Conservation (phyloP, 2,329 filamentous ascomycete genomes). For the Saccharata proteae region DNA sequence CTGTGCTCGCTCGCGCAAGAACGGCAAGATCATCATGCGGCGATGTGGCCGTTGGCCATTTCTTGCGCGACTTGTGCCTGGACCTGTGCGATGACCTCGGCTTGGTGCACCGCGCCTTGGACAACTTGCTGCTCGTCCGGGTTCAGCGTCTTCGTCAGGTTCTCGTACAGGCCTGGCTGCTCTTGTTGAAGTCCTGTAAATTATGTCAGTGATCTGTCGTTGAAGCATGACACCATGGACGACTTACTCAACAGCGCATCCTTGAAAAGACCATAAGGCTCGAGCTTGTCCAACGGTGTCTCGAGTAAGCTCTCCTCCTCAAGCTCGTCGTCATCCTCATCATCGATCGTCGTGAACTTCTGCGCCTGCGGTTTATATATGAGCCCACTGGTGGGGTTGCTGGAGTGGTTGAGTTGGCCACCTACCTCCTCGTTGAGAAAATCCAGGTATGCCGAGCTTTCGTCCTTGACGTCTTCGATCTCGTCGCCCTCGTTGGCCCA, state of each 20-base stretch:
- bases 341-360: constrained; percentile 63
- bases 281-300: constrained; percentile 86
- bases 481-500: constrained; percentile 56
- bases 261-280: constrained; percentile 87
- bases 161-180: constrained; percentile 78
- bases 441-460: constrained; percentile 87
- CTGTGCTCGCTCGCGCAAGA: too few species aligned
- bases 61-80: constrained; percentile 16
- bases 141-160: constrained; percentile 64
- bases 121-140: constrained; percentile 73
- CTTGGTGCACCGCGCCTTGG: constrained; percentile 64
- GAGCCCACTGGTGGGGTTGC: background rate
- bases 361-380: constrained; percentile 48
- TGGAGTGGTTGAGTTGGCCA: too few species aligned
- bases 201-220: constrained; percentile 16
- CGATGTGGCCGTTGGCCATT: constrained; percentile 6
- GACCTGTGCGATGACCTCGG: constrained; percentile 42
- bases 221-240: background rate
- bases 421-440: constrained; percentile 89
- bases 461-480: constrained; percentile 61
- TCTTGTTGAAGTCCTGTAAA: constrained; percentile 69
- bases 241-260: constrained; percentile 67
- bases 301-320: constrained; percentile 90
- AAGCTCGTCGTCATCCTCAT: constrained; percentile 76
- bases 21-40: too few species aligned